Conservation (phyloP, 73 alveolate species). For the Tetrahymena malaccensis region DNA sequence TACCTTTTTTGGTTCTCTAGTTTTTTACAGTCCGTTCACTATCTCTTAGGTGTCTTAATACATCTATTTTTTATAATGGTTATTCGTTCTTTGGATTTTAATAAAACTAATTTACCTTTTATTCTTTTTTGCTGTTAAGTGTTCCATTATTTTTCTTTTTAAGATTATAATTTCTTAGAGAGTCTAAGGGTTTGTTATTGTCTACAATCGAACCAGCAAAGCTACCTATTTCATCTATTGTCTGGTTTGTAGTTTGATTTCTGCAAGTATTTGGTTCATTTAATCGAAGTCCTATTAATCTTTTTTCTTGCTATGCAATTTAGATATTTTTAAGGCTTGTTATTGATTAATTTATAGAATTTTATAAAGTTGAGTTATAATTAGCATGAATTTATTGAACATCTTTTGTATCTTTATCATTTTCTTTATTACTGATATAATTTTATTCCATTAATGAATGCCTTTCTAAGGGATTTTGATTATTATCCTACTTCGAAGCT, state of each 20-base stretch:
- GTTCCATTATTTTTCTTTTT: background rate
- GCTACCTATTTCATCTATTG: background rate
- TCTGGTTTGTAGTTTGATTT: background rate
- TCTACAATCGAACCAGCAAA: background rate
- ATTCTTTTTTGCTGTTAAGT: background rate
- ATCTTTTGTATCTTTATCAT: conserved; percentile 11
- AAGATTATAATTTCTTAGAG: background rate
- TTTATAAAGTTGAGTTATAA: background rate
- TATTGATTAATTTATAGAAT: background rate
- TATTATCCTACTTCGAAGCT: background rate
- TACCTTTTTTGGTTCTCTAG: background rate
- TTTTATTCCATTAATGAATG: background rate
- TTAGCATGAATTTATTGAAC: background rate
- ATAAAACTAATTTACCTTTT: background rate
- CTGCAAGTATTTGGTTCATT: background rate
- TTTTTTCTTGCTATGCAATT: background rate
- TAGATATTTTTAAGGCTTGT: background rate
- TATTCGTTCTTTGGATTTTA: background rate
- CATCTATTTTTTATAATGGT: background rate
- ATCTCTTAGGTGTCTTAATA: background rate
- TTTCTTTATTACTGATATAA: conserved; percentile 6
- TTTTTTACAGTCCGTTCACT: background rate
- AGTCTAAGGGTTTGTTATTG: background rate
- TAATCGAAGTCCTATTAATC: background rate
- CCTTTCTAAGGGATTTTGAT: conserved; percentile 1